Evolutionary conservation across 202 grass and related monocot genomes (phyloP).

Genomic region (Schoenoplectus triqueter): DNA sequence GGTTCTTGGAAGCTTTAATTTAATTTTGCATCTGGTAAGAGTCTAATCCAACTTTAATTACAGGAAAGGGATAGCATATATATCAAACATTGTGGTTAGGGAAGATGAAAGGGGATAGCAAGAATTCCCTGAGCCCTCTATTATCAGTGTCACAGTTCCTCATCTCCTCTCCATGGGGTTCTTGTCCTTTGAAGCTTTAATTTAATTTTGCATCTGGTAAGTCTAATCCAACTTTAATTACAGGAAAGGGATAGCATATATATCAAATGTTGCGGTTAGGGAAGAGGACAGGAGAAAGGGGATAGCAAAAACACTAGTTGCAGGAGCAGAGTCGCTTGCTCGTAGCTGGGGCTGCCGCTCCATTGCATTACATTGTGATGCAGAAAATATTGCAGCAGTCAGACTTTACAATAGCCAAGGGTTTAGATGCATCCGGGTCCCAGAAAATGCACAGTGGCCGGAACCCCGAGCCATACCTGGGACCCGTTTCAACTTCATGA

Average conservation of each 20-base stretch:
- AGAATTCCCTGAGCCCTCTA: too few relatives aligned
- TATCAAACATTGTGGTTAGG: too few relatives aligned
- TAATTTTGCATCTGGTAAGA: too few relatives aligned
- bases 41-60: too few relatives aligned
- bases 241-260: slow-evolving; percentile 86
- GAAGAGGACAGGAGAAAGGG: slow-evolving; percentile 74
- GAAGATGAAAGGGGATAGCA: too few relatives aligned
- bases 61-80: too few relatives aligned
- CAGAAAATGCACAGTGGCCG: slow-evolving; percentile 71
- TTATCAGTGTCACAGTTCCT: background rate
- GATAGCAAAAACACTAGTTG: slow-evolving; percentile 80
- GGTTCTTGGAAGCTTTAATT: too few relatives aligned
- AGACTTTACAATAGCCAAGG: slow-evolving; percentile 65
- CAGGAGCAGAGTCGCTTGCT: slow-evolving; percentile 69
- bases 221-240: background rate
- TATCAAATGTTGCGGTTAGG: slow-evolving; percentile 79
- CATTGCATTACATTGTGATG: slow-evolving; percentile 79
- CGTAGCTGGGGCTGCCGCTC: slow-evolving; percentile 70
- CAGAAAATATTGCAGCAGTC: slow-evolving; percentile 67
- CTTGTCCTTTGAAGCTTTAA: background rate
- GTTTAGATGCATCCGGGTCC: slow-evolving; percentile 65
- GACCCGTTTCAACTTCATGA: slow-evolving; percentile 78
- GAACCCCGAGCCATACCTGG: slow-evolving; percentile 63
- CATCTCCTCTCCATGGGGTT: background rate
- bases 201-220: background rate